Evolutionary conservation across 2,329 filamentous ascomycete genomes (phyloP).

Genomic region (Fusarium irregulare): DNA sequence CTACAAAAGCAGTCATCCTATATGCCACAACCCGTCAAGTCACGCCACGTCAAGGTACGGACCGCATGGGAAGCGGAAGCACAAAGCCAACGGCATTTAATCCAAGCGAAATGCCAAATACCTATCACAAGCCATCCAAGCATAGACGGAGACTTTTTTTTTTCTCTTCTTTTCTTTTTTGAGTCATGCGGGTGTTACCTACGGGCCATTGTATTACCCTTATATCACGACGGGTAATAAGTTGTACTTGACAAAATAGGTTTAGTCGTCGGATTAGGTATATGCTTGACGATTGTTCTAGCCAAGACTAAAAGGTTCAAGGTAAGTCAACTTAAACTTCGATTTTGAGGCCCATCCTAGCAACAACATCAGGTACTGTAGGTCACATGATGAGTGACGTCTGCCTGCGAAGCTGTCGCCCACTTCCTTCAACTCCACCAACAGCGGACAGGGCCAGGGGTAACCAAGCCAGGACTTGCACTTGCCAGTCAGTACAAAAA

Average conservation of each 20-base stretch:
- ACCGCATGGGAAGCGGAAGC: conserved; percentile 18
- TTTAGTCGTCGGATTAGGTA: not conserved
- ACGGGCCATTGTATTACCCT: not conserved
- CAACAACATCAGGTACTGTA: not conserved
- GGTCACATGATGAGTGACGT: conserved; percentile 42
- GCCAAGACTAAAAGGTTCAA: not conserved
- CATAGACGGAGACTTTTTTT: conserved; percentile 24
- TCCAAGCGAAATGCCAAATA: conserved; percentile 15
- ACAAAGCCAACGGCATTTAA: conserved; percentile 25
- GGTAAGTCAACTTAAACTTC: not conserved
- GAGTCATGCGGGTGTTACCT: conserved; percentile 16
- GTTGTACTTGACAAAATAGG: not conserved
- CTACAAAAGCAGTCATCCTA: conserved; percentile 3
- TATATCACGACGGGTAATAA: not conserved
- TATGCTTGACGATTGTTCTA: not conserved
- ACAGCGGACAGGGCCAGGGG: conserved; percentile 21
- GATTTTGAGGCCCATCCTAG: conserved; percentile 6
- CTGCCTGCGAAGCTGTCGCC: conserved; percentile 42
- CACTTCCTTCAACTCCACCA: conserved; percentile 33
- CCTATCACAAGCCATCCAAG: not conserved
- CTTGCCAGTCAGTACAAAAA: not conserved
- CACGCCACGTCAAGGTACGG: conserved; percentile 13
- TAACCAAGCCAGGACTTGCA: not conserved
- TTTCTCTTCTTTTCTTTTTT: conserved; percentile 15
- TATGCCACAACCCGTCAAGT: conserved; percentile 17